Conservation (phyloP, 2,329 filamentous ascomycete genomes). For the Microdochium bolleyi region DNA sequence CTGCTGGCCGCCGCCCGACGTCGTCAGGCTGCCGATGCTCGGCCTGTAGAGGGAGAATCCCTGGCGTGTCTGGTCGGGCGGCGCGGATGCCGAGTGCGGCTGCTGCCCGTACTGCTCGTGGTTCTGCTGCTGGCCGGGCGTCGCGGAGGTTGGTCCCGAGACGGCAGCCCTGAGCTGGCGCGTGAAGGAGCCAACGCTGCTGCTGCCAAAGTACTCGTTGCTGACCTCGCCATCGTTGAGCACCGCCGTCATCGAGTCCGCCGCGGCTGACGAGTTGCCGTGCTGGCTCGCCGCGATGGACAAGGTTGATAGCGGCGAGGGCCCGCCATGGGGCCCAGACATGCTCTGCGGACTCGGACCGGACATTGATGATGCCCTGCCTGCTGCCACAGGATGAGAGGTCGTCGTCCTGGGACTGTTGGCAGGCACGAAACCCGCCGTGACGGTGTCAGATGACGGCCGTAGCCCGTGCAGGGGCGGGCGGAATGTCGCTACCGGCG, state of each 20-base stretch:
- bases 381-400: not conserved
- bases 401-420: not conserved
- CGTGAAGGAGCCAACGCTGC: slow-evolving; percentile 37
- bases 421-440: not conserved
- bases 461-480: not conserved
- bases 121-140: not conserved
- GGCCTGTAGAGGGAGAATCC: not conserved
- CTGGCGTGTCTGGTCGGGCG: not conserved
- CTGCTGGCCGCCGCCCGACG: not conserved
- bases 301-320: not conserved
- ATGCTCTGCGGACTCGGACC: not conserved
- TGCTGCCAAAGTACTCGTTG: slow-evolving; percentile 36
- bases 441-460: not conserved
- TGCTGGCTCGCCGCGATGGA: not conserved
- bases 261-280: not conserved
- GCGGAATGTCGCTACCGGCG: not conserved
- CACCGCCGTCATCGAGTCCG: slow-evolving; percentile 35
- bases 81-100: not conserved
- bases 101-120: not conserved
- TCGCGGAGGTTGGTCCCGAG: not conserved
- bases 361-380: not conserved
- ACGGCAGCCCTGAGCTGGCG: slow-evolving; percentile 35
- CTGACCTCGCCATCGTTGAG: slow-evolving; percentile 29
- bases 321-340: not conserved
- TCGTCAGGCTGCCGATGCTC: not conserved